phyloP scores from a whole-genome alignment of 306 rosid genomes.

The Prosopis cineraria region DNA sequence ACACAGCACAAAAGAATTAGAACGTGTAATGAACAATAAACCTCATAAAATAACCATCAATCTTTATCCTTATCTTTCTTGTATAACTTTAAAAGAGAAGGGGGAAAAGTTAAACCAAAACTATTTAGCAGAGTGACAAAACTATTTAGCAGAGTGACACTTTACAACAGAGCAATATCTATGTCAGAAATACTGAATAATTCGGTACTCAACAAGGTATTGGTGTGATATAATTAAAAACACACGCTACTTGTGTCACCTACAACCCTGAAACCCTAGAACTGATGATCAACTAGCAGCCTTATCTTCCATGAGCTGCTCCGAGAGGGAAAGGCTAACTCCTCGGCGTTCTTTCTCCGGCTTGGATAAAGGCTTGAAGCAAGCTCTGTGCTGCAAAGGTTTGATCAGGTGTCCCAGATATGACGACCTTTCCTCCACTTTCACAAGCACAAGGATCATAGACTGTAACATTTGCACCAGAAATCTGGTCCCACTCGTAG shows the following conservation, averaged over 20 bases:
- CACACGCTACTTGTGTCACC: constrained; percentile 36
- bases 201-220: constrained; percentile 37
- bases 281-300: constrained; percentile 16
- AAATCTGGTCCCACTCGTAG: constrained; percentile 52
- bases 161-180: constrained; percentile 15
- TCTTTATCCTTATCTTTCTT: not conserved
- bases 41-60: constrained; percentile 2
- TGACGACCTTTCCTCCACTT: constrained; percentile 59
- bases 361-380: constrained; percentile 71
- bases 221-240: constrained; percentile 28
- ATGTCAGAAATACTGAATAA: constrained; percentile 26
- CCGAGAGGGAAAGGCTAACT: not conserved
- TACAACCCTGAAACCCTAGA: constrained; percentile 3
- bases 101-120: constrained; percentile 20
- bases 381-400: constrained; percentile 67
- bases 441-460: constrained; percentile 55
- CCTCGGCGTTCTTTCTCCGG: constrained; percentile 26
- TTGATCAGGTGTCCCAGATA: constrained; percentile 76
- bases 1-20: not conserved
- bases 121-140: not conserved
- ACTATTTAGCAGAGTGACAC: constrained; percentile 4
- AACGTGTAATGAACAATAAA: not conserved
- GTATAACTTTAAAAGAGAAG: not conserved
- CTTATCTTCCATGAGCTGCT: constrained; percentile 19
- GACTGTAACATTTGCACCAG: constrained; percentile 65